Conservation (phyloP, 2,329 filamentous ascomycete genomes). For the Cercospora sojina region DNA sequence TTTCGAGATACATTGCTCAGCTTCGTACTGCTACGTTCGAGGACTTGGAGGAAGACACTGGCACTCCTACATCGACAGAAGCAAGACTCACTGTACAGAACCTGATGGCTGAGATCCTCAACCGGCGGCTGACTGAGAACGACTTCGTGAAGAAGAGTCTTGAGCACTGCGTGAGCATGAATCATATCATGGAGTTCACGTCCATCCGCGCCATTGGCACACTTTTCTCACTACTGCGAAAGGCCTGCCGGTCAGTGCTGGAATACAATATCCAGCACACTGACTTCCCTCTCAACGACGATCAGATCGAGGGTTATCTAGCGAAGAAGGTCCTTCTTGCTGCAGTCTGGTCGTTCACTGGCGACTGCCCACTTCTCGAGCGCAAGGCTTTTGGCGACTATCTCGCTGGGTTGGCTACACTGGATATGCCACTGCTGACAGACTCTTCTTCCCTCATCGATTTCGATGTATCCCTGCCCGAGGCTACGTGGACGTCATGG, state of each 20-base stretch:
- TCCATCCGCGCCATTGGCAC: constrained; percentile 86
- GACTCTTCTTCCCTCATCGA: constrained; percentile 82
- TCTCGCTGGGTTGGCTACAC: constrained; percentile 76
- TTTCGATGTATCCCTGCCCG: constrained; percentile 84
- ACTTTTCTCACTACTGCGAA: constrained; percentile 92
- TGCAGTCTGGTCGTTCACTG: constrained; percentile 91
- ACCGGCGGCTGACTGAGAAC: constrained; percentile 72
- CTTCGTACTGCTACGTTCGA: constrained; percentile 84
- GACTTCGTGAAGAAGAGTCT: constrained; percentile 78
- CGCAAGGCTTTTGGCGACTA: constrained; percentile 87
- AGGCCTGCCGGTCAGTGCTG: constrained; percentile 84
- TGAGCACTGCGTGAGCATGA: constrained; percentile 71
- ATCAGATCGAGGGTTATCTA: constrained; percentile 84
- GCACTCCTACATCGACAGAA: constrained; percentile 59
- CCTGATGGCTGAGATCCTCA: constrained; percentile 75
- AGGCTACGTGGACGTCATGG: constrained; percentile 88
- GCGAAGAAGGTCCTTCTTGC: constrained; percentile 93
- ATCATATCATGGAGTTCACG: constrained; percentile 99
- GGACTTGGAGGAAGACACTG: constrained; percentile 89
- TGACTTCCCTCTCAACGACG: constrained; percentile 87
- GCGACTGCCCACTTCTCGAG: constrained; percentile 85
- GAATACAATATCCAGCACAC: constrained; percentile 95
- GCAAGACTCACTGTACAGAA: constrained; percentile 71
- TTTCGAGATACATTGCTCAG: constrained; percentile 82
- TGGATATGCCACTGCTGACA: constrained; percentile 79